These are phyloP conservation scores for Fraxinus anomala DNA, from an alignment of 257 asterid species.

Conservation along the genomic window DNA sequence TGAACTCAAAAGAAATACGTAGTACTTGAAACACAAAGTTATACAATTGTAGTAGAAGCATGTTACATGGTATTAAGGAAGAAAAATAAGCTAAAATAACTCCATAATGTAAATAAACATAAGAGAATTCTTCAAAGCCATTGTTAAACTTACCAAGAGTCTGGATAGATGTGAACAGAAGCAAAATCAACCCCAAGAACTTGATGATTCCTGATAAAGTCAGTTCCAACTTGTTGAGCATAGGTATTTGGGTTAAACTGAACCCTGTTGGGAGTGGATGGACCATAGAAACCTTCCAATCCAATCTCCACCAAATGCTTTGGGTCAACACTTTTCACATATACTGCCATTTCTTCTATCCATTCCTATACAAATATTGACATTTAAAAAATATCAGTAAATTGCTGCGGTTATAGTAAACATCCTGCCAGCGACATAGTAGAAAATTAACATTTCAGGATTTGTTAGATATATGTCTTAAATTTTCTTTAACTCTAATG, in stretches of 20 bases:
- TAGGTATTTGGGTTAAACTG: slow-evolving; percentile 74
- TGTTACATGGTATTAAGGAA: neutral
- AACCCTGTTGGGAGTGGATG: slow-evolving; percentile 70
- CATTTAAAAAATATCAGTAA: neutral
- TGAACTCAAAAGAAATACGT: neutral
- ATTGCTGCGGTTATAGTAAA: neutral
- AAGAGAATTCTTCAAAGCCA: neutral
- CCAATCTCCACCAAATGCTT: slow-evolving; percentile 91
- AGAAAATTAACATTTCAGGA: neutral
- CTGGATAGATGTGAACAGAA: slow-evolving; percentile 89
- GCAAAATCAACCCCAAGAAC: slow-evolving; percentile 96
- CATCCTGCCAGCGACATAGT: neutral
- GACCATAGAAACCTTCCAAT: slow-evolving; percentile 88
- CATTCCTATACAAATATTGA: slow-evolving; percentile 48
- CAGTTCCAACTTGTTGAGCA: slow-evolving; percentile 90
- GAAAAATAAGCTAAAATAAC: neutral
- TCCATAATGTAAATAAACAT: neutral
- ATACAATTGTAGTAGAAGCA: too few relatives aligned
- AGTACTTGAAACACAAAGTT: neutral
- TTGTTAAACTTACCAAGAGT: slow-evolving; percentile 62
- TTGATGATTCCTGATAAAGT: slow-evolving; percentile 90
- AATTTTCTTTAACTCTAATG: neutral
- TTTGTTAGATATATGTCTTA: neutral
- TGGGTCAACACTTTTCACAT: slow-evolving; percentile 78
- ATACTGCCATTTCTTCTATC: slow-evolving; percentile 87